A percentile compares a stretch with the other conserved stretches of the same genome.
Evolutionary conservation across 805 yeast genomes (phyloP).

Genomic region (Metschnikowia colocasiae): DNA sequence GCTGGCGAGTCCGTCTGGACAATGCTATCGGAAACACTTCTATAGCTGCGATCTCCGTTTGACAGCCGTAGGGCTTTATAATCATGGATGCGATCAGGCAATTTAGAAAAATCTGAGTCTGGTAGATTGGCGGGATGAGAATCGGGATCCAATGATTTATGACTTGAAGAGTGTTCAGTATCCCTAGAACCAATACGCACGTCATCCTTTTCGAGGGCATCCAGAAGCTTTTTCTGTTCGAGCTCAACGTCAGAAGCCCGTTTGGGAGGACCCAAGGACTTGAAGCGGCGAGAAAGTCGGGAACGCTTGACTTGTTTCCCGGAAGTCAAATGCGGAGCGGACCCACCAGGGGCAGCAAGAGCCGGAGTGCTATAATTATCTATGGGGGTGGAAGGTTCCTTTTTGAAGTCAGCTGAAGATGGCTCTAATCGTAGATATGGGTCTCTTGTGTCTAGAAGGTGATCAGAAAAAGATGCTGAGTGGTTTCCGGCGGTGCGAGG

Average conservation of each 20-base stretch:
- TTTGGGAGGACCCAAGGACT: conserved; percentile 48
- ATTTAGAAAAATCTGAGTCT: not conserved
- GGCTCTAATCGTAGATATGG: not conserved
- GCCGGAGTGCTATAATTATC: not conserved
- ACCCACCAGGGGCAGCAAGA: conserved; percentile 2
- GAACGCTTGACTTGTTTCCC: conserved; percentile 18
- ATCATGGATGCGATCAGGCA: not conserved
- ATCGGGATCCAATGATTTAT: not conserved
- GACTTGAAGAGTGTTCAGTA: not conserved
- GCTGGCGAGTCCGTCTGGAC: not conserved
- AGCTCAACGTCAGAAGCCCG: conserved; percentile 30
- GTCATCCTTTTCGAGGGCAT: not conserved
- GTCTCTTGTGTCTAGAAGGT: conserved; percentile 1
- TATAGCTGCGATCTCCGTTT: not conserved
- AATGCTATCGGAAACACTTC: conserved; percentile 1
- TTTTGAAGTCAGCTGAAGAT: not conserved
- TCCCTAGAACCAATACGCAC: not conserved
- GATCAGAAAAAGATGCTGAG: not conserved
- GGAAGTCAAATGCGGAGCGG: not conserved
- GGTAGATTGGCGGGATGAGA: not conserved
- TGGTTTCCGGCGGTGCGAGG: not conserved
- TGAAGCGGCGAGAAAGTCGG: conserved; percentile 35
- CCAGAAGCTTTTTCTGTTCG: conserved; percentile 1
- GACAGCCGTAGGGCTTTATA: not conserved
- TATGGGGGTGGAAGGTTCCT: not conserved